phyloP scores from a whole-genome alignment of 305 asterid genomes.

The Monarda citriodora region DNA sequence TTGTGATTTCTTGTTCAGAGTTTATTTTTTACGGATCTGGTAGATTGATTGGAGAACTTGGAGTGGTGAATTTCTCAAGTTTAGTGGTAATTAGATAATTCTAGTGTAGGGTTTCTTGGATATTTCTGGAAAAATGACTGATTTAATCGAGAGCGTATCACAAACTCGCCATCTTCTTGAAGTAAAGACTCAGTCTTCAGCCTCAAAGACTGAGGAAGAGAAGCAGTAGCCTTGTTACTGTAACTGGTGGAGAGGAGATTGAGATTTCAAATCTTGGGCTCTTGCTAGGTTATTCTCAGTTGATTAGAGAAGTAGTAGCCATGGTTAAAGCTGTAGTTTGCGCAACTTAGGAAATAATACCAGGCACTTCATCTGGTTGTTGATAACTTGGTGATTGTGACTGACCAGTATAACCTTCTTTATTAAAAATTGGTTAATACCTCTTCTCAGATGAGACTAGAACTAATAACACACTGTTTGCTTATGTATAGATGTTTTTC shows the following conservation, averaged over 20 bases:
- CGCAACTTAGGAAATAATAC: slow-evolving; percentile 2
- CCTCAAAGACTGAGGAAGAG: slow-evolving; percentile 11
- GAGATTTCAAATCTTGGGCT: too few species aligned
- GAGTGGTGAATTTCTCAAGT: slow-evolving; percentile 11
- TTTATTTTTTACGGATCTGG: slow-evolving; percentile 29
- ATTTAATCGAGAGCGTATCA: slow-evolving; percentile 5
- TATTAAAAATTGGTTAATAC: background rate
- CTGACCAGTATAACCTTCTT: too few species aligned
- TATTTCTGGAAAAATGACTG: background rate
- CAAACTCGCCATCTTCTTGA: slow-evolving; percentile 3
- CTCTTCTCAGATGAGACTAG: background rate
- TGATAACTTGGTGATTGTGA: too few species aligned
- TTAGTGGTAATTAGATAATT: slow-evolving; percentile 1
- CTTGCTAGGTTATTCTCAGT: background rate
- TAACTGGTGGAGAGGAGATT: too few species aligned
- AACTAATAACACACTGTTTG: background rate
- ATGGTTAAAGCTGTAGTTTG: background rate
- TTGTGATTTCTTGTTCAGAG: background rate
- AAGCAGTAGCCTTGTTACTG: slow-evolving; percentile 5
- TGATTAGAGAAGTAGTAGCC: background rate
- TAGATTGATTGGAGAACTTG: slow-evolving; percentile 7
- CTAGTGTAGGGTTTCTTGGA: slow-evolving; percentile 21
- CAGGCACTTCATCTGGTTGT: background rate
- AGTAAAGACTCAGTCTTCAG: too few species aligned
- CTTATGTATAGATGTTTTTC: background rate